Conservation (phyloP, 257 asterid species). For the Solanum boliviense region DNA sequence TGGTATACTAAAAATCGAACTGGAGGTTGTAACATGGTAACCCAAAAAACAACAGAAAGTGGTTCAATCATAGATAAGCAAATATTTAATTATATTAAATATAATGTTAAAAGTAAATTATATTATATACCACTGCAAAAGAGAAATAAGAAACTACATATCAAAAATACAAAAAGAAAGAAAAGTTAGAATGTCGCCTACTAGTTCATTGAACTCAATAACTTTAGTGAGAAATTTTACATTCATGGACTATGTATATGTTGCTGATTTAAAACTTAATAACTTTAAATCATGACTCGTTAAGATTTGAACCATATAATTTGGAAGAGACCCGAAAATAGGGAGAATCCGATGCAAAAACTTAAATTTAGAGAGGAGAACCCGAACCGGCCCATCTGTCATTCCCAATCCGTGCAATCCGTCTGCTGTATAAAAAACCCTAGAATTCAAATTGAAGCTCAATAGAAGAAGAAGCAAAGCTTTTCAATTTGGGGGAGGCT, state of each 20-base stretch:
- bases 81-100: background rate
- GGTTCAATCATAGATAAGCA: background rate
- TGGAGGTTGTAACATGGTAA: background rate
- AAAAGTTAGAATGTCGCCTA: no score
- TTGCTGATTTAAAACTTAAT: background rate
- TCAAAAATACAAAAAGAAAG: background rate
- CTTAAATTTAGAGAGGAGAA: no score
- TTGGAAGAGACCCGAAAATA: background rate
- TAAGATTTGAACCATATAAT: no score
- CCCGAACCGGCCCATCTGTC: no score
- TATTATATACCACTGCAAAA: no score
- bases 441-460: background rate
- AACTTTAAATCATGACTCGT: background rate
- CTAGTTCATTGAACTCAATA: no score
- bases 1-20: no score
- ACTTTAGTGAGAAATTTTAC: background rate
- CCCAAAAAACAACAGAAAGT: background rate
- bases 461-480: background rate
- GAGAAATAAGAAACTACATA: background rate
- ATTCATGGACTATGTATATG: background rate
- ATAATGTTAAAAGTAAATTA: background rate
- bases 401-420: background rate
- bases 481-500: background rate
- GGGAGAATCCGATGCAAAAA: background rate
- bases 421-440: background rate